These are phyloP conservation scores for Luffa aegyptiaca DNA, from an alignment of 306 rosid genomes.

Conservation along the genomic window DNA sequence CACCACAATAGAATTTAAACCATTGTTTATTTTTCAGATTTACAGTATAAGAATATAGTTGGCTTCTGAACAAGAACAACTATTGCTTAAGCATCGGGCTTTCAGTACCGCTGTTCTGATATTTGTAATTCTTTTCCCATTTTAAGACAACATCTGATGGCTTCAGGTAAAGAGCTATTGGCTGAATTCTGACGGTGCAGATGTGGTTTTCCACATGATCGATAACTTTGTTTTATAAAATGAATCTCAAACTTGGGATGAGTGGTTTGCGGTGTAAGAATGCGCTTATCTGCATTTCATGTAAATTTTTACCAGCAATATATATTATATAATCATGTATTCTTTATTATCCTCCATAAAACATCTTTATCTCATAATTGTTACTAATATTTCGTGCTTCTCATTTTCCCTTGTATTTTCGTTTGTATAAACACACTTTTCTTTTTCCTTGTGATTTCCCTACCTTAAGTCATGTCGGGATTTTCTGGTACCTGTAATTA, in stretches of 20 bases:
- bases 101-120: background rate
- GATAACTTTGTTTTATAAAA: slow-evolving; percentile 62
- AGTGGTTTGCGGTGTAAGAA: slow-evolving; percentile 5
- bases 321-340: background rate
- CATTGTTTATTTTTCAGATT: background rate
- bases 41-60: background rate
- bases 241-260: slow-evolving; percentile 2
- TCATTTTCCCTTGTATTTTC: background rate
- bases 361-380: background rate
- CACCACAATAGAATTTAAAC: background rate
- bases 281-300: background rate
- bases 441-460: background rate
- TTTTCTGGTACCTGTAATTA: background rate
- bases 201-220: slow-evolving; percentile 81
- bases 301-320: slow-evolving; percentile 9
- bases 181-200: slow-evolving; percentile 92
- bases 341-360: background rate
- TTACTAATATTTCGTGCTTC: background rate
- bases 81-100: background rate
- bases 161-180: slow-evolving; percentile 84
- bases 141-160: slow-evolving; percentile 6
- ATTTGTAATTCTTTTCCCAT: background rate
- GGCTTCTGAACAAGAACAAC: background rate
- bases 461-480: background rate
- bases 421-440: background rate